Percentiles rank a stretch among this genome's conserved stretches.
phyloP scores from a whole-genome alignment of 768 basidiomycete genomes.

The Naganishia vishniacii region DNA sequence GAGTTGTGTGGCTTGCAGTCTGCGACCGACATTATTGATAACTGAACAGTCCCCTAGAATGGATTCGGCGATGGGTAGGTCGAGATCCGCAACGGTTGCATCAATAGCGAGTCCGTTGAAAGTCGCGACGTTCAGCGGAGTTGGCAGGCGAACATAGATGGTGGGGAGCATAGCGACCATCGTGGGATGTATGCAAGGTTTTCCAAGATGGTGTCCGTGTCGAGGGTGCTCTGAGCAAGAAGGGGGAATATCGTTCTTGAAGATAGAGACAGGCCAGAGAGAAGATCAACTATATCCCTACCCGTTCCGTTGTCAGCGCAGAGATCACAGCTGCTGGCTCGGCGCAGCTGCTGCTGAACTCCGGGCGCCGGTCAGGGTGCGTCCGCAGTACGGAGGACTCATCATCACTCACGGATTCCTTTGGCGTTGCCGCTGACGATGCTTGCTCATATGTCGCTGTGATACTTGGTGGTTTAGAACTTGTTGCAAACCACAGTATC shows the following conservation, averaged over 20 bases:
- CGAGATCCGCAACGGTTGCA: conserved; percentile 11
- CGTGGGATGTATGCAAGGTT: background rate
- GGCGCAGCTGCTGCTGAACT: no score
- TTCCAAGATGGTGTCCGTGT: background rate
- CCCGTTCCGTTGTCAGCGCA: no score
- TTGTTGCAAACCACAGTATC: no score
- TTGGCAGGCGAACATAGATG: conserved; percentile 40
- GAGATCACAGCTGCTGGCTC: no score
- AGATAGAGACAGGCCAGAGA: no score
- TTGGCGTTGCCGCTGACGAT: conserved; percentile 21
- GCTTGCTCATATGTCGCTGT: background rate
- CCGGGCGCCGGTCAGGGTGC: background rate
- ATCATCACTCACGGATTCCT: no score
- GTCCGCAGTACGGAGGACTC: background rate
- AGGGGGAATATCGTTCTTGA: no score
- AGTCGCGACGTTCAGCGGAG: conserved; percentile 29
- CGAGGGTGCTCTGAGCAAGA: no score
- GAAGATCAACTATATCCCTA: no score
- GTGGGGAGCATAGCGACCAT: conserved; percentile 30
- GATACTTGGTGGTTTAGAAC: no score
- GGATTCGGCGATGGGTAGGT: background rate
- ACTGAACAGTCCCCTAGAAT: background rate
- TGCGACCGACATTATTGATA: background rate
- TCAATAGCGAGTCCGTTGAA: conserved; percentile 23
- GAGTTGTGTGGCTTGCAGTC: conserved; percentile 48